Percentiles rank a stretch among this genome's conserved stretches.
These are phyloP conservation scores for Apiospora saccharicola DNA, from an alignment of 2,329 filamentous ascomycete genomes.

Conservation along the genomic window DNA sequence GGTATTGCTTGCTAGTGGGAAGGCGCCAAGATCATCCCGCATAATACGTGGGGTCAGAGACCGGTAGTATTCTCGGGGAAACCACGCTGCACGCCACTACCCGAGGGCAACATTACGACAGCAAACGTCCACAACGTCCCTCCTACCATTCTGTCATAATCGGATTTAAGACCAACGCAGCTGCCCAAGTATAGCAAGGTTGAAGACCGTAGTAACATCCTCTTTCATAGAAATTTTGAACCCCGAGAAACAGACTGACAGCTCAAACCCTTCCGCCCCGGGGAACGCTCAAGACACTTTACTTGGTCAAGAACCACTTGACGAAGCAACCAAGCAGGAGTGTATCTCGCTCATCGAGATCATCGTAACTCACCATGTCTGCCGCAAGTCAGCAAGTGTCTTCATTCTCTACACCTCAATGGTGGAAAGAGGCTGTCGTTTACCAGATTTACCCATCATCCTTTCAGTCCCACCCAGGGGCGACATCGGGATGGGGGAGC, in stretches of 20 bases:
- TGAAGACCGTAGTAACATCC: neutral
- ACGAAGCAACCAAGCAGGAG: neutral
- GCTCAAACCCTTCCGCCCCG: neutral
- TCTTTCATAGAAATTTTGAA: neutral
- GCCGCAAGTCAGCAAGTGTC: constrained; percentile 4
- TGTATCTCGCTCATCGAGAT: neutral
- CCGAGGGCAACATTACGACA: neutral
- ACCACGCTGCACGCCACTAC: constrained; percentile 9
- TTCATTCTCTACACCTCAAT: constrained; percentile 21
- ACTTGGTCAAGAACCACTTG: neutral
- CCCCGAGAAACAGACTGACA: neutral
- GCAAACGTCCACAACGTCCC: neutral
- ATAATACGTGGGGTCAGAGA: constrained; percentile 5
- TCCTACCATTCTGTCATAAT: neutral
- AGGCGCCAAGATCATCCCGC: constrained; percentile 9
- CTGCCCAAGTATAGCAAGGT: neutral
- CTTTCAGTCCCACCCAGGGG: constrained; percentile 63
- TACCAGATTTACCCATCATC: constrained; percentile 68
- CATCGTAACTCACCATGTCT: neutral
- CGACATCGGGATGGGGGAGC: constrained; percentile 63
- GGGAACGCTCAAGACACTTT: neutral
- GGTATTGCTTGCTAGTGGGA: neutral
- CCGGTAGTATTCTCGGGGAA: constrained; percentile 22
- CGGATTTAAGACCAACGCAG: neutral
- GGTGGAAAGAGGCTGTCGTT: constrained; percentile 63